Evolutionary conservation across 2,329 filamentous ascomycete species (phyloP), one percentile per base, ranked within the genome.

Genomic region (Phialophora tarda): DNA sequence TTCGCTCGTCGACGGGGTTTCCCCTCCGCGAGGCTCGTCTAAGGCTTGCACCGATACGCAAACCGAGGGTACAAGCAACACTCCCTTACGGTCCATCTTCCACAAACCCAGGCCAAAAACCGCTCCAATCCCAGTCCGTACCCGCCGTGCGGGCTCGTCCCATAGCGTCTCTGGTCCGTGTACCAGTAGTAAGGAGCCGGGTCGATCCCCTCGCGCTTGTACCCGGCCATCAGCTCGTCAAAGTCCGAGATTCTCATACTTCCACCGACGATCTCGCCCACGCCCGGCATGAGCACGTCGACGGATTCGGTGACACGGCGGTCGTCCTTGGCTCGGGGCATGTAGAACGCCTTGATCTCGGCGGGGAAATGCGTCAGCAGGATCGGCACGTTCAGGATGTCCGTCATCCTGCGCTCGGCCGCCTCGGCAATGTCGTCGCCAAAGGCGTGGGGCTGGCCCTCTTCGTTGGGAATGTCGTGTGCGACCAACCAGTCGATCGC

Each of bases 321-420:
- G 76, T 99, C 95, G 32, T 85, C 80, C 51, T 85, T 83, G 74
- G 94, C 95, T 81, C 90, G 93, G 81, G 93, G 90, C 95, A 99
- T 99, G 86, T 99, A 99, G 80, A 99, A 99, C 1, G 95, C 91
- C 85, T 99, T 99, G 85, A 99, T 97, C 82, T 94, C 92, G 66
- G 89, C 89, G 23, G 95, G 95, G 87, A 99, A 99, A 81, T 98
- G 94, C 2, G 94, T 98, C 50, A 98, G 85, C 83, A 98, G 92
- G 79, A 99, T 97, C 69, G 95, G 95, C 62, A 88, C 84, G 88
- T 96, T 95, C 84, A 99, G 96, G 73, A 90, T 91, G 78, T 99
- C 95, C 1, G 94, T 98, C 95, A 99, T 99, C 77, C 85, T 88
- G 74, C 95, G 91, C 85, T 99, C 95, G 12, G 95, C 95, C 12